A percentile compares a stretch with the other conserved stretches of the same genome.
Evolutionary conservation across 495 filamentous ascomycete genomes (phyloP).

Genomic region (Lepraria neglecta): DNA sequence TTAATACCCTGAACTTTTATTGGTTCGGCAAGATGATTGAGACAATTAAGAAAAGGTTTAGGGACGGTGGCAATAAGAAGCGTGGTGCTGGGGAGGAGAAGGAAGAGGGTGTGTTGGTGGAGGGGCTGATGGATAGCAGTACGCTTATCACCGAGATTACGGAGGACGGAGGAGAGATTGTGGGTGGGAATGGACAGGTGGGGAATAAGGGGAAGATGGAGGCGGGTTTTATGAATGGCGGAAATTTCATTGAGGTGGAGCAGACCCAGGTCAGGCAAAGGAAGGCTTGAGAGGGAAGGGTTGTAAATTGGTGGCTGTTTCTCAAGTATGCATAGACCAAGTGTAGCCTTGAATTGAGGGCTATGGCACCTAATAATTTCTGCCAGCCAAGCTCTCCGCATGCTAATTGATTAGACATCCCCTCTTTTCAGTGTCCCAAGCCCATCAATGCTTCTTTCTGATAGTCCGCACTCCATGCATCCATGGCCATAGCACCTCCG

Average conservation of each 20-base stretch:
- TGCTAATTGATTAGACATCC: no score
- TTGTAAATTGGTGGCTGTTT: no score
- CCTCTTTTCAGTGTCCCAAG: neutral
- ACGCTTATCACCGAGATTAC: slow-evolving; percentile 19
- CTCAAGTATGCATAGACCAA: no score
- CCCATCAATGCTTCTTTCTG: slow-evolving; percentile 31
- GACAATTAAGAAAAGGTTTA: slow-evolving; percentile 82
- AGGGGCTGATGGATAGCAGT: slow-evolving; percentile 25
- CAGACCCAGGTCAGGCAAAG: slow-evolving; percentile 22
- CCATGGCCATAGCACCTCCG: slow-evolving; percentile 68
- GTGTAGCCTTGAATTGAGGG: no score
- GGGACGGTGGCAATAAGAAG: slow-evolving; percentile 32
- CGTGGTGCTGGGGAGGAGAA: slow-evolving; percentile 29
- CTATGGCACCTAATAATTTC: no score
- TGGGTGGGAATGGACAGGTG: neutral
- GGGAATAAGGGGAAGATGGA: neutral
- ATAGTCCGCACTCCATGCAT: slow-evolving; percentile 74
- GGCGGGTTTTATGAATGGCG: slow-evolving; percentile 13
- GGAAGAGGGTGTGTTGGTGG: slow-evolving; percentile 29
- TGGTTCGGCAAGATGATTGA: slow-evolving; percentile 98
- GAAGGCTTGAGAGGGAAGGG: no score
- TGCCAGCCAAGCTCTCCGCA: no score
- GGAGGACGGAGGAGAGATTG: slow-evolving; percentile 28
- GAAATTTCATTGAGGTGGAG: slow-evolving; percentile 16
- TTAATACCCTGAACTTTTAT: slow-evolving; percentile 87